Evolutionary conservation across 2,329 filamentous ascomycete species (phyloP), one percentile per base, ranked within the genome.

Genomic region (Ophiocordyceps camponoti-leonardi): DNA sequence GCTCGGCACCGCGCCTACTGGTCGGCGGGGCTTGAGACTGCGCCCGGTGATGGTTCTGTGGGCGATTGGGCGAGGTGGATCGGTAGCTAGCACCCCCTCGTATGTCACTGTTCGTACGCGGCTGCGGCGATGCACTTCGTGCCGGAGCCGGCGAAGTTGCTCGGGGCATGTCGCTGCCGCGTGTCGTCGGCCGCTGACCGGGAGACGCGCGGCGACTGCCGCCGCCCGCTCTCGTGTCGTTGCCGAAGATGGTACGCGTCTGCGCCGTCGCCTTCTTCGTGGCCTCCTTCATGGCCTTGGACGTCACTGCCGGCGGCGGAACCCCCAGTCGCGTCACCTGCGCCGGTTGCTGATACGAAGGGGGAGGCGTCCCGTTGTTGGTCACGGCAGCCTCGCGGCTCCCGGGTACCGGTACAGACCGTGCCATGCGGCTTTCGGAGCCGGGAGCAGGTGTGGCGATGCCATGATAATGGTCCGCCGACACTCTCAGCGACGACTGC

Each of bases 391-490:
- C 54, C 42, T 61, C 60, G 11, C 58, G 56, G 26, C 50, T 57
- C 3, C 68, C 69, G 5, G 75, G 81, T 14, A 72, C 78, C 8
- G 88, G 88, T 3, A 66, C 64, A 2, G 68, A 63, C 43, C 70
- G 65, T 23, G 67, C 63, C 46, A 63, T 48, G 42, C 52, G 59
- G 7, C 62, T 58, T 42, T 66, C 67, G 42, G 59, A 57, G 8
- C 69, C 70, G 1, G 76, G 83, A 7, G 73, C 79, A 6, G 92
- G 90, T 2, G 90, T 94, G 13, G 84, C 69, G 50, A 98, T 81
- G n/a, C 92, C 90, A 57, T 93, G 86, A 62, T 94, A 95, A 49
- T 85, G 80, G 61, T 98, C 93, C 18, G 88, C 92, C n/a, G 92
- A 94, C 49, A 94, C 78, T n/a, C 93, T 79, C 43, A 76, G 72